Evolutionary conservation across 768 basidiomycete species (phyloP), one percentile per base, ranked within the genome.

Genomic region (Auricularia auricula-judae): DNA sequence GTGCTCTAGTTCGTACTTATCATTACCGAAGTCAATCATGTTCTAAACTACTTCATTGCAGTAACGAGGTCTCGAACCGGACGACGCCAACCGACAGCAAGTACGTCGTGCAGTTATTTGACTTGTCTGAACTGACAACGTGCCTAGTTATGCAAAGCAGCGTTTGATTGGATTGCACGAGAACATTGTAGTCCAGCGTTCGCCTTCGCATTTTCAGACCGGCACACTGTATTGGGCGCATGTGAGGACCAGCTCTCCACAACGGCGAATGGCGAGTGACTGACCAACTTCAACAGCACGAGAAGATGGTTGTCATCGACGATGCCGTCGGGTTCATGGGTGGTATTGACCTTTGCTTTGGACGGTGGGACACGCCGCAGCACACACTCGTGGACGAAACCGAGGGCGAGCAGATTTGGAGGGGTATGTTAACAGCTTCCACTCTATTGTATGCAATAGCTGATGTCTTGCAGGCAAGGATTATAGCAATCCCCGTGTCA

Each of bases 151-250:
- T 73, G 79, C 95, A 35, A 99, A 99, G 71, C 89, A 91, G 69
- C 82, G 83, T 35, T 74, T 99, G 34, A 81, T 82, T 23, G 81
- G 80, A 0, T 76, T 99, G 12, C 96, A 98, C 72, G 85, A 87
- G 3, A 98, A 98, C 74, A 89, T 99, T 63, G 86, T 94, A 85
- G 86, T 98, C 2, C 97, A 99, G 72, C 86, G 97, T 33, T 98
- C 96, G 3, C 97, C 97, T 0, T 96, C 93, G 2, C 97, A 99
- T 75, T 93, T 98, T 74, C 89, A 93, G 72, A 97, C 95, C 0
- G 95, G 95, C 12, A 98, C 94, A 2, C 93, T 96, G 73, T 95
- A 97, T 72, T 99, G 97, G 97, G 95, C 96, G 34, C 97, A 98
- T 76, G 94, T 96, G 71, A 69, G 3, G 29, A 29, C 21, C 3